Base-by-base conservation (phyloP, 148 eudicot species). In the Silene latifolia region DNA sequence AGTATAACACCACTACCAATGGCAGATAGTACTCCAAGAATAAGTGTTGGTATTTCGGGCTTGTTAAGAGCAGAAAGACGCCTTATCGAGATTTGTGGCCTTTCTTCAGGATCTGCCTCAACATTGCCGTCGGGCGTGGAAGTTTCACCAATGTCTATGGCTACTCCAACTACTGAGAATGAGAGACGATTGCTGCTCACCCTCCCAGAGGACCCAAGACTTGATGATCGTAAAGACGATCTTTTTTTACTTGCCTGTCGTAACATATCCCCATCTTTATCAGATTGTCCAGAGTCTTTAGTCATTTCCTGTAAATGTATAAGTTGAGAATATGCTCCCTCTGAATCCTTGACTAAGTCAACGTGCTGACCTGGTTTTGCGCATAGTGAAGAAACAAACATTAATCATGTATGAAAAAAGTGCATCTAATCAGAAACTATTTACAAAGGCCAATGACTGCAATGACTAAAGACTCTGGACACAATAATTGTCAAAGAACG, bases 251-350 rank as follows among this genome's bases (percentile, higher is more conserved):
- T 87, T 63, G 87, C 82, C 2, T 82, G 82, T 63, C 87, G 73
- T 17, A 54, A 66, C 27, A 71, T 77, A 5, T 78, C 84, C 72
- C 46, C 80, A 19, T 53, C 70, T 25, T 71, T 81, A 39, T 29
- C 47, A 32, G 54, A 15, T 61, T 72, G 74, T 61, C 48, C 80
- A 0, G 79, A 48, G 27, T 80, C 86, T 57, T 73, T 82, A 42
- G 71, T 83, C 39, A 82, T 77, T 60, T 92, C 89, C 81, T 93
- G 96, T 29, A 90, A 58, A 35, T 58, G 79, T 65, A 90, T 81
- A 62, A 93, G 96, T 76, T 93, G 96, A 72, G 91, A 83, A 80
- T 93, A 93, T 48, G 93, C 91, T 68, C 96, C 98, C 62, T 93
- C 87, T 69, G 92, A 83, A 82, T 93, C 87, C 80, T 83, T 75